Evolutionary conservation across 2,329 filamentous ascomycete species (phyloP).

Genomic region (Camptophora hylomeconis): DNA sequence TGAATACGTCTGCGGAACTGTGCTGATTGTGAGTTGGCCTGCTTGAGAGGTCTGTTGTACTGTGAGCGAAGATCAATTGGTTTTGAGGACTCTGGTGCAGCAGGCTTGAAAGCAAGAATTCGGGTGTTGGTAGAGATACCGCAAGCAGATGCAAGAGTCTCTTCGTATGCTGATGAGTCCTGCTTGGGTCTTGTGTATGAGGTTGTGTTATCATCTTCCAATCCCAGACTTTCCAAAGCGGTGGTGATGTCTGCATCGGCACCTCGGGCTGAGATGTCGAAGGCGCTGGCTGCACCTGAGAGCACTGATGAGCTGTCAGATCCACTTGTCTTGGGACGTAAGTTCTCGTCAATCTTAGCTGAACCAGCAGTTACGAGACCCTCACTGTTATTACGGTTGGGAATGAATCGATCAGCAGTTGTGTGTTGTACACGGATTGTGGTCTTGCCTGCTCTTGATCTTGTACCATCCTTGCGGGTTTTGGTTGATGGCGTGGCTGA

Average conservation of each 20-base stretch:
- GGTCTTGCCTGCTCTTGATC: constrained; percentile 50
- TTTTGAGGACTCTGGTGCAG: constrained; percentile 94
- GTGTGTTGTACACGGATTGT: constrained; percentile 57
- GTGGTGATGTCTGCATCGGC: constrained; percentile 63
- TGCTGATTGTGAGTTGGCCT: constrained; percentile 57
- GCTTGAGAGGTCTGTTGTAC: constrained; percentile 91
- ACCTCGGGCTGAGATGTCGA: constrained; percentile 47
- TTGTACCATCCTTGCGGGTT: constrained; percentile 43
- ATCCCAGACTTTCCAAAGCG: constrained; percentile 65
- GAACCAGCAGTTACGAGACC: constrained; percentile 71
- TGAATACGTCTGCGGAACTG: constrained; percentile 86
- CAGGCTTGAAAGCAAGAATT: constrained; percentile 96
- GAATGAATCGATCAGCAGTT: constrained; percentile 84
- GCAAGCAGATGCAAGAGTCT: constrained; percentile 78
- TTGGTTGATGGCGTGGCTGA: constrained; percentile 22
- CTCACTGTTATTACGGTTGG: constrained; percentile 81
- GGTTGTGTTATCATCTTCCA: constrained; percentile 56
- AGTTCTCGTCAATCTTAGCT: constrained; percentile 70
- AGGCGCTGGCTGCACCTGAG: constrained; percentile 57
- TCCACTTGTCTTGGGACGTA: constrained; percentile 58
- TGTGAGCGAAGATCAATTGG: constrained; percentile 94
- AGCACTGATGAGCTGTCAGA: constrained; percentile 63
- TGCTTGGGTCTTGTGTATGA: constrained; percentile 69
- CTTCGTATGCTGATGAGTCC: constrained; percentile 81
- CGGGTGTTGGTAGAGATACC: constrained; percentile 87